These are phyloP conservation scores for Cenchrus fungigraminus DNA, from an alignment of 176 grass and related monocot species.

Conservation along the genomic window DNA sequence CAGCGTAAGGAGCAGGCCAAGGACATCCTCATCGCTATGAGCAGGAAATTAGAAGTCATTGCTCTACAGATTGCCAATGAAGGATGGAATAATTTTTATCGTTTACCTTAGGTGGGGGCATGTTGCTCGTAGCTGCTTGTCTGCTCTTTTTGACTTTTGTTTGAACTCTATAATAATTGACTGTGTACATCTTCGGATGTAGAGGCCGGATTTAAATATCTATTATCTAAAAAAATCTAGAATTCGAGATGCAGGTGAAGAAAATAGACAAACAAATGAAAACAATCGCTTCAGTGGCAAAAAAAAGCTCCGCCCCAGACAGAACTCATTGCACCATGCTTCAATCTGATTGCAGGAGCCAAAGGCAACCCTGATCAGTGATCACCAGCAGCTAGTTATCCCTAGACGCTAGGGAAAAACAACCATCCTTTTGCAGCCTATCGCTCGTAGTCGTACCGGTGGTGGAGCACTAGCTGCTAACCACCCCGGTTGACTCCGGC, in stretches of 20 bases:
- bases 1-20: no score
- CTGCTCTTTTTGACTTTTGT: no score
- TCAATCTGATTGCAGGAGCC: neutral
- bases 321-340: neutral
- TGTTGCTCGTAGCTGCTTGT: no score
- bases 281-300: neutral
- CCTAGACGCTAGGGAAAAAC: no score
- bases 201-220: no score
- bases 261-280: neutral
- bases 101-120: no score
- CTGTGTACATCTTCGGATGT: no score
- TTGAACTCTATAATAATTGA: no score
- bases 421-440: neutral
- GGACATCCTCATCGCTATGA: no score
- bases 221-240: neutral
- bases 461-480: constrained; percentile 22
- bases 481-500: constrained; percentile 19
- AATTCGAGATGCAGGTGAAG: neutral
- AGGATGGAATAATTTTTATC: no score
- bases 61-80: no score
- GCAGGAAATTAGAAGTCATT: no score
- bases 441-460: neutral
- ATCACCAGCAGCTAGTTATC: neutral
- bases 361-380: neutral
- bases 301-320: neutral